Evolutionary conservation across 2,329 filamentous ascomycete genomes (phyloP).

Genomic region (Corniculantispora saksenae): DNA sequence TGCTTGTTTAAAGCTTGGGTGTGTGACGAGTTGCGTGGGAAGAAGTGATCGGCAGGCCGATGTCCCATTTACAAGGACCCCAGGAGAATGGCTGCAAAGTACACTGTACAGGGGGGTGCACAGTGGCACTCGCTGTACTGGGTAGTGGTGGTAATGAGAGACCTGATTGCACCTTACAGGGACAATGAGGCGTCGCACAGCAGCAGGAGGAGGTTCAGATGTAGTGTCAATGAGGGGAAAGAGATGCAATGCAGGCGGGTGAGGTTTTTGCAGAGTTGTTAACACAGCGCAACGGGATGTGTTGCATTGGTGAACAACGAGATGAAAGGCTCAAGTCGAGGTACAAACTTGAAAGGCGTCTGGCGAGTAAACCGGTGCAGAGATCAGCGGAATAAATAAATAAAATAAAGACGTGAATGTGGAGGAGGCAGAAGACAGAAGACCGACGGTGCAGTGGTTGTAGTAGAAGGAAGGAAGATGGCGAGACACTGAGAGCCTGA

Average conservation of each 20-base stretch:
- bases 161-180: slow-evolving; percentile 3
- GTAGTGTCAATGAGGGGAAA: not conserved
- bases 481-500: not conserved
- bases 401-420: not conserved
- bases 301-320: not conserved
- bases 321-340: no score
- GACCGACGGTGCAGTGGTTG: slow-evolving; percentile 1
- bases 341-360: not conserved
- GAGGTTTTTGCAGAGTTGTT: not conserved
- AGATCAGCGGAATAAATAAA: slow-evolving; percentile 8
- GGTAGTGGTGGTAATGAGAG: slow-evolving; percentile 1
- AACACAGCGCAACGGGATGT: not conserved
- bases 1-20: slow-evolving; percentile 26
- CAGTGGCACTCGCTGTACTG: not conserved
- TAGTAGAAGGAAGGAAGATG: not conserved
- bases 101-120: slow-evolving; percentile 32
- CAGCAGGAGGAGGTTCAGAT: not conserved
- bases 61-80: slow-evolving; percentile 52
- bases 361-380: slow-evolving; percentile 3
- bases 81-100: slow-evolving; percentile 45
- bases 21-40: slow-evolving; percentile 54
- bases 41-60: slow-evolving; percentile 56
- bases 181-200: slow-evolving; percentile 7
- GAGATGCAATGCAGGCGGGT: no score
- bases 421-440: slow-evolving; percentile 2